Conservation (phyloP, 129 eudicot genomes). For the Ambrosia trifida region DNA sequence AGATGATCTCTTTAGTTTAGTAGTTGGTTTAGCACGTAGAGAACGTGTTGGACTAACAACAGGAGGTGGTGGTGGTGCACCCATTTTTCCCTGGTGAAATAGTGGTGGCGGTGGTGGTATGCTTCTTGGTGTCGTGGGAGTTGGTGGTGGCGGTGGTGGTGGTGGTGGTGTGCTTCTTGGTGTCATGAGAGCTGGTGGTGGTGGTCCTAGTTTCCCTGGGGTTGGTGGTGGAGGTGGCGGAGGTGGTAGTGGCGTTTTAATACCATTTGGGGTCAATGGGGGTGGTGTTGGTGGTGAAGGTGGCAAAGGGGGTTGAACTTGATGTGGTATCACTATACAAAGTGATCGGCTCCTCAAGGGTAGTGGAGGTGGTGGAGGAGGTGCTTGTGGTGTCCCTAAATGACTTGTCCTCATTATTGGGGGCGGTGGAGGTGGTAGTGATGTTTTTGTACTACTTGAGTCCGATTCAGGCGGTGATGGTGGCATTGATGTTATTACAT, state of each 20-base stretch:
- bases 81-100: slow-evolving; percentile 32
- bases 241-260: slow-evolving; percentile 22
- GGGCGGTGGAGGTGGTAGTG: slow-evolving; percentile 8
- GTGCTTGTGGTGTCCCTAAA: slow-evolving; percentile 31
- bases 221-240: slow-evolving; percentile 41
- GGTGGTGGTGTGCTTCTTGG: neutral
- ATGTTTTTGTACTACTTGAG: neutral
- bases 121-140: slow-evolving; percentile 32
- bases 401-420: slow-evolving; percentile 17
- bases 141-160: slow-evolving; percentile 45
- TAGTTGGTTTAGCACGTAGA: slow-evolving; percentile 51
- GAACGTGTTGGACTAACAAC: slow-evolving; percentile 33
- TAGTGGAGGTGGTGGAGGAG: slow-evolving; percentile 44
- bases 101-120: slow-evolving; percentile 38
- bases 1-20: slow-evolving; percentile 70
- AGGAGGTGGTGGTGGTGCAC: slow-evolving; percentile 78
- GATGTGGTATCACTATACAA: slow-evolving; percentile 23
- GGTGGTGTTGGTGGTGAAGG: slow-evolving; percentile 39
- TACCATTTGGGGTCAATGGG: slow-evolving; percentile 14
- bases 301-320: slow-evolving; percentile 7
- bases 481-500: slow-evolving; percentile 18
- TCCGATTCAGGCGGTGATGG: slow-evolving; percentile 20
- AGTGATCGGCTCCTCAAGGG: slow-evolving; percentile 16
- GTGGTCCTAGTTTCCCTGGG: neutral
- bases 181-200: neutral